Conservation (phyloP, 2,329 filamentous ascomycete genomes). For the Penicillium psychrosexuale region DNA sequence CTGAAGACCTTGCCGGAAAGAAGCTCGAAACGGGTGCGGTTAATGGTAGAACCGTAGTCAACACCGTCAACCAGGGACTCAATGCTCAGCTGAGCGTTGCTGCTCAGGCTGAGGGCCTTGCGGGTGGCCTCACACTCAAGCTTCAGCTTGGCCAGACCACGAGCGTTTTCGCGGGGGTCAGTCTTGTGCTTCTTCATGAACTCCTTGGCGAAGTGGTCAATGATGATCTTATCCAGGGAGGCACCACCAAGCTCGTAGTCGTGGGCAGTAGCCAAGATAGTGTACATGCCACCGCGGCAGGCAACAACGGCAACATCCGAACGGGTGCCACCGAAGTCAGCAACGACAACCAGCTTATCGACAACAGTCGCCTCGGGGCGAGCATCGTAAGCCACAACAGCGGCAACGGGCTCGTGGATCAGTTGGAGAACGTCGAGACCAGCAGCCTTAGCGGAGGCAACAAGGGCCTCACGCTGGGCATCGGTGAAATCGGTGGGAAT, state of each 20-base stretch:
- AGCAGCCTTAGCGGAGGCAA: conserved; percentile 72
- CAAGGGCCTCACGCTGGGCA: conserved; percentile 77
- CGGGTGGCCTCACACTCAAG: conserved; percentile 87
- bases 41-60: conserved; percentile 89
- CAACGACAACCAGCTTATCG: conserved; percentile 89
- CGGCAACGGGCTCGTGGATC: conserved; percentile 85
- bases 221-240: conserved; percentile 82
- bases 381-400: conserved; percentile 87
- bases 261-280: conserved; percentile 85
- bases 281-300: conserved; percentile 93
- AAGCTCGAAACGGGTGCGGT: conserved; percentile 89
- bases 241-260: conserved; percentile 91
- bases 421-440: conserved; percentile 88
- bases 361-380: conserved; percentile 67
- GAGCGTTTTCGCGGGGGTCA: conserved; percentile 78
- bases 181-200: conserved; percentile 95
- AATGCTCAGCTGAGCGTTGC: conserved; percentile 85
- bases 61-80: conserved; percentile 85
- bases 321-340: conserved; percentile 86
- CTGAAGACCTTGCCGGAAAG: conserved; percentile 81
- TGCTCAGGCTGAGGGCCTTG: conserved; percentile 84
- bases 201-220: conserved; percentile 97
- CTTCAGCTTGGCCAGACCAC: conserved; percentile 85
- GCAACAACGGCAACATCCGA: conserved; percentile 89
- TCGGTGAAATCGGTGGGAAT: conserved; percentile 92